These are phyloP conservation scores for Artomyces pyxidatus DNA, from an alignment of 768 basidiomycete genomes.

Conservation along the genomic window DNA sequence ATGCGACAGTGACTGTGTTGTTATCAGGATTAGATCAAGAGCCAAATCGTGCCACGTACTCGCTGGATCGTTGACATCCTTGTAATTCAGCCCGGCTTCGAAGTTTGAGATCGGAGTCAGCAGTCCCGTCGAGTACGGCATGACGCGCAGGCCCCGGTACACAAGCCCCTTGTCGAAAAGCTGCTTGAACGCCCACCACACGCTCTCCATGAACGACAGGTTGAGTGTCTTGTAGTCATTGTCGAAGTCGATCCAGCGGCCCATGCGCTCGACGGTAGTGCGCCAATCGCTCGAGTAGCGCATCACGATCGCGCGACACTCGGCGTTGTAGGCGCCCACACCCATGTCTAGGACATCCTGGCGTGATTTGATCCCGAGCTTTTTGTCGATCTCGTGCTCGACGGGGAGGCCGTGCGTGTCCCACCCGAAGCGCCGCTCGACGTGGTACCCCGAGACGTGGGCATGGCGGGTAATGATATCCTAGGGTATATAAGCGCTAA, in stretches of 20 bases:
- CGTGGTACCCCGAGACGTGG: conserved; percentile 86
- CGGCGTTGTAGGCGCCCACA: conserved; percentile 94
- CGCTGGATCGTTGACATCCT: conserved; percentile 91
- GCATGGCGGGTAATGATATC: conserved; percentile 97
- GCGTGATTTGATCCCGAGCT: conserved; percentile 82
- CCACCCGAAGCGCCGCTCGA: conserved; percentile 94
- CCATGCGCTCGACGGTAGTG: conserved; percentile 92
- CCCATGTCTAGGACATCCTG: conserved; percentile 94
- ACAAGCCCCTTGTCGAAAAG: conserved; percentile 91
- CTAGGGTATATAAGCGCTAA: conserved; percentile 34
- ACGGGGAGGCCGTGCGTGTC: conserved; percentile 98
- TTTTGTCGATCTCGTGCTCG: conserved; percentile 99
- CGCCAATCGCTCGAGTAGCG: conserved; percentile 94
- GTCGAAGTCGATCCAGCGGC: conserved; percentile 99
- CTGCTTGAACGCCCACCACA: conserved; percentile 98
- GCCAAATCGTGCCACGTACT: conserved; percentile 34
- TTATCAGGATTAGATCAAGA: not conserved
- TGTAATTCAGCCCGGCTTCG: conserved; percentile 88
- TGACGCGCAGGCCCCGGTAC: conserved; percentile 88
- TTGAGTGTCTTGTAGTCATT: conserved; percentile 99
- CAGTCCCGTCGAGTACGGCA: conserved; percentile 97
- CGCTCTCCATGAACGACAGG: conserved; percentile 89
- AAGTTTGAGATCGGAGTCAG: conserved; percentile 97
- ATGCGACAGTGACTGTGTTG: conserved; percentile 73
- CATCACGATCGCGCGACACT: conserved; percentile 97